phyloP scores from a whole-genome alignment of 192 early-diverging fungal genomes.

The Coemansia sp. region DNA sequence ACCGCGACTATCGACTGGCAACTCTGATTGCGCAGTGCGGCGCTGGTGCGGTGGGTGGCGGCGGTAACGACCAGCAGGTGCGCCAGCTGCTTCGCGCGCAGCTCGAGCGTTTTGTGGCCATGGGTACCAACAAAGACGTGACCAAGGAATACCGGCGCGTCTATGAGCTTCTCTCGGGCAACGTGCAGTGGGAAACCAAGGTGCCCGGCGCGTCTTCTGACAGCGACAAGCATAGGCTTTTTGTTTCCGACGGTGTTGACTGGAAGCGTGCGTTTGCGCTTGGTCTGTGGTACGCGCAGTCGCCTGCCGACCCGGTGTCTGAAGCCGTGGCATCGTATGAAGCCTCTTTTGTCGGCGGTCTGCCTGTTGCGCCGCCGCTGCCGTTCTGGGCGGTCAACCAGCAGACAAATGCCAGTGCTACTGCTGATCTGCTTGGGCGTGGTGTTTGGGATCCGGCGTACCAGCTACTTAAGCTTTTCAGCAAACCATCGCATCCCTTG shows the following conservation, averaged over 20 bases:
- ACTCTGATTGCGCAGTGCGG: conserved; percentile 72
- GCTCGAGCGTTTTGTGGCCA: conserved; percentile 13
- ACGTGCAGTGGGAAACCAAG: conserved; percentile 30
- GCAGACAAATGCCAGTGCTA: not conserved
- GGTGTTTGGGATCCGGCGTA: conserved; percentile 64
- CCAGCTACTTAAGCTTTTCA: conserved; percentile 70
- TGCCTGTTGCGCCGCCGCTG: conserved; percentile 32
- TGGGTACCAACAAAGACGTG: conserved; percentile 1
- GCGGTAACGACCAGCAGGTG: conserved; percentile 49
- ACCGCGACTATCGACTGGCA: conserved; percentile 70
- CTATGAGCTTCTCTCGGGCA: conserved; percentile 61
- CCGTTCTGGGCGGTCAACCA: conserved; percentile 29
- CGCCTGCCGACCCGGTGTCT: conserved; percentile 32
- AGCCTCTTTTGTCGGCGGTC: not conserved
- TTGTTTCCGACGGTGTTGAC: conserved; percentile 57
- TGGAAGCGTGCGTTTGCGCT: conserved; percentile 4
- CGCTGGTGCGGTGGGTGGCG: conserved; percentile 55
- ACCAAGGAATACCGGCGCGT: conserved; percentile 53
- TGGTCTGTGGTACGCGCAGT: conserved; percentile 13
- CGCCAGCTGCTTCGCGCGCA: conserved; percentile 37
- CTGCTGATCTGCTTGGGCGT: conserved; percentile 20
- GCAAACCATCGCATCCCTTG: conserved; percentile 52
- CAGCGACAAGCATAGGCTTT: not conserved
- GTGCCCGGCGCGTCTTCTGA: conserved; percentile 1
- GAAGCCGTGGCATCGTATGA: conserved; percentile 25